These are phyloP conservation scores for Lactuca saligna DNA, from an alignment of 129 eudicot species.

Conservation along the genomic window DNA sequence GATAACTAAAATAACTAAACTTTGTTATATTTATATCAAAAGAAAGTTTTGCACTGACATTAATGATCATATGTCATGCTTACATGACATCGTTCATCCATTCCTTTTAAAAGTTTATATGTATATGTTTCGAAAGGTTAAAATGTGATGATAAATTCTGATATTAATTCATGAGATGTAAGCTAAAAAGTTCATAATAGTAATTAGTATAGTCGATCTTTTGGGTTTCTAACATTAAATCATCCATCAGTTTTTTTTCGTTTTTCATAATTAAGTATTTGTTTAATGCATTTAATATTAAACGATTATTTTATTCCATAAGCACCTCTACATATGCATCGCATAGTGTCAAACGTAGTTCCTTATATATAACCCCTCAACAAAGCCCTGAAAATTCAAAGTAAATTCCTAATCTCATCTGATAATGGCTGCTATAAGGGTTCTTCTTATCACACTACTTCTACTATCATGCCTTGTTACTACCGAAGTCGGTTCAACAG, in stretches of 20 bases:
- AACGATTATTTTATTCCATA: neutral
- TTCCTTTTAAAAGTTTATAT: neutral
- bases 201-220: neutral
- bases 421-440: slow-evolving; percentile 26
- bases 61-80: too few species aligned
- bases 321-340: slow-evolving; percentile 11
- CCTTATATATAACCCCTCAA: slow-evolving; percentile 1
- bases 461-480: slow-evolving; percentile 21
- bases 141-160: neutral
- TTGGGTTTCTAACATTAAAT: slow-evolving; percentile 31
- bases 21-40: too few species aligned
- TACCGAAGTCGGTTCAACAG: neutral
- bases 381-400: neutral
- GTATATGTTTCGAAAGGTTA: neutral
- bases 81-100: neutral
- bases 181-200: neutral
- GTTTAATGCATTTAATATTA: neutral
- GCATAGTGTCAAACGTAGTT: neutral
- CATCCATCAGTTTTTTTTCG: neutral
- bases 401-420: neutral
- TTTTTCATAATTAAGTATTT: neutral
- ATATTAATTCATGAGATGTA: neutral
- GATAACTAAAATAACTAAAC: too few species aligned
- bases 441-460: slow-evolving; percentile 16
- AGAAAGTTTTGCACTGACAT: too few species aligned